Evolutionary conservation across 495 filamentous ascomycete species (phyloP), one percentile per base, ranked within the genome.

Genomic region (Xylaria venustula): DNA sequence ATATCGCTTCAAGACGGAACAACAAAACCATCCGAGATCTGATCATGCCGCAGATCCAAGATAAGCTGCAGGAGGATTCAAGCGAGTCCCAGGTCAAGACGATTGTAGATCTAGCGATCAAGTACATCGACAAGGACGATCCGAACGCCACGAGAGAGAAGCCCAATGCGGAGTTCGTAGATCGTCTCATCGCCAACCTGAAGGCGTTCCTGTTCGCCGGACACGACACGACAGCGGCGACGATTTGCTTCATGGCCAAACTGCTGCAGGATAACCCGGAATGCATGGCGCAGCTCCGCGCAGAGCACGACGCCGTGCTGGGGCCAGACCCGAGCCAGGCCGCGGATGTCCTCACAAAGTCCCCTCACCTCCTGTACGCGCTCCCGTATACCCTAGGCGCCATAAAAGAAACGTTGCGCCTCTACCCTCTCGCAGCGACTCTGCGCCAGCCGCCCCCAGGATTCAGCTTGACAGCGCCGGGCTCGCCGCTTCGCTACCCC

Each of bases 331-430:
- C 62, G 8, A 55, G 55, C 12, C 49, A 64, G 25, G 64, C 64
- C 9, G 58, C 40, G 7, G 48, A 65, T 8, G 37, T 58, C 4
- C 49, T 77, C 4, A 51, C 17, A 12, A 40, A 62, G 14, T 61
- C 65, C 3, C 74, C 74, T 15, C 62, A 68, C 36, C 58, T 74
- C 7, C 17, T 75, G 7, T 74, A 74, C 62, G 57, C 68, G n/a
- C 66, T 83, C 0, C 75, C 72, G 1, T 82, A 80, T 52, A 79
- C 77, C 5, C 57, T 71, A 2, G 77, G 71, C 11, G 72, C 78
- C 20, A 75, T 83, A 44, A 74, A 76, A 56, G 81, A 84, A 66
- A 73, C 68, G 1, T 64, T 84, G 30, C 69, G 81, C 15, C 58
- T 83, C 14, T 74, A 73, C 56, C 72, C 77, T 2, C 65, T 74